Evolutionary conservation across 495 filamentous ascomycete genomes (phyloP), one percentile per base, ranked within the genome.

Genomic region (Aspergillus haitiensis): DNA sequence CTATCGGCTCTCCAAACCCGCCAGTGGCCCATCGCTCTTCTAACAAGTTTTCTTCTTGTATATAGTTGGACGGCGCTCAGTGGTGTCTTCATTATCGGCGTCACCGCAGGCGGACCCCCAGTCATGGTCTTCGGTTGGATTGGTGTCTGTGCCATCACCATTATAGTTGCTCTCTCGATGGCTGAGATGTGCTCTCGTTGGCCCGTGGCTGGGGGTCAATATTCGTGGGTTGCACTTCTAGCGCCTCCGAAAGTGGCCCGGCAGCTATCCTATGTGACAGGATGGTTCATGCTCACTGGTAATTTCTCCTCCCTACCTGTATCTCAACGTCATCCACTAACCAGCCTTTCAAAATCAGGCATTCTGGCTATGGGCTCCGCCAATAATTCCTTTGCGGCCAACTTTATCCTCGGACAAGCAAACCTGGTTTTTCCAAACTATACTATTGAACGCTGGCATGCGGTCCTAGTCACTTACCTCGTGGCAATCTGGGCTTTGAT

Each of bases 81-180:
- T 44, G 81, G 82, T 52, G 80, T 82, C 4, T 78, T 86, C 27
- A 81, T 84, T 50, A 72, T 84, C 27, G 82, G 82, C 1, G 77
- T 84, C 35, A 76, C 75, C 31, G 74, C 80, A 27, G 82, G 82
- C 35, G 82, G 83, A 5, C 79, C 83, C 9, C 81, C 82, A 0
- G 80, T 86, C 10, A 84, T 86, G 78, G 71, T 86, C 2, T 84
- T 80, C 62, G 75, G 77, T 46, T 86, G 80, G 74, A 69, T 86
- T 18, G 82, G 73, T 12, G 75, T 84, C 18, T 79, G 78, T 58
- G 42, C 79, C 6, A 56, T 81, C 12, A 78, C 80, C 3, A 61
- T 85, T 6, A 75, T 79, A 13, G 82, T 86, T 27, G 82, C 81
- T 3, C 78, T 82, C 44, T 77, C 81, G 0, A 81, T 86, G 81